Evolutionary conservation across 352 stramenopile genomes (phyloP).

Genomic region (Phytophthora macrochlamydospora): DNA sequence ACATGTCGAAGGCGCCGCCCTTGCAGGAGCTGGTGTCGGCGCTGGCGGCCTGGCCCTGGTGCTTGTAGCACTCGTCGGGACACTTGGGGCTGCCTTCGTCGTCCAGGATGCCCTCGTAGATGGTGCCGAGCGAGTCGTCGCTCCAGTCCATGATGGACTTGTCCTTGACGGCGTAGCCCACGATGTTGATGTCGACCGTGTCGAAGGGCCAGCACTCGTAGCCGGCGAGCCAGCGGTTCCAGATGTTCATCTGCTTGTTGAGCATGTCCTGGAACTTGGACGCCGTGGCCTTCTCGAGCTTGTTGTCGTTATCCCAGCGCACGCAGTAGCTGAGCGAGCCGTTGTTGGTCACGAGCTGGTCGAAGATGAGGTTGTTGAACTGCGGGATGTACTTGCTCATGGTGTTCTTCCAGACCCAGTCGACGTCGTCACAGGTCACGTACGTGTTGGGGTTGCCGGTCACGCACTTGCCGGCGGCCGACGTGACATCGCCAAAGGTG

Average conservation of each 20-base stretch:
- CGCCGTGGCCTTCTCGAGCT: background rate
- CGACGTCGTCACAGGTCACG: slow-evolving; percentile 11
- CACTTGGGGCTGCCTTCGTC: slow-evolving; percentile 8
- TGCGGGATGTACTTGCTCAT: slow-evolving; percentile 15
- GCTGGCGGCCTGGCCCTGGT: slow-evolving; percentile 21
- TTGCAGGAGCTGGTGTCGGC: slow-evolving; percentile 32
- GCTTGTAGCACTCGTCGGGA: slow-evolving; percentile 37
- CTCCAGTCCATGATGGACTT: slow-evolving; percentile 24
- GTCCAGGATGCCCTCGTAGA: slow-evolving; percentile 8
- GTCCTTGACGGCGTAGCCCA: background rate
- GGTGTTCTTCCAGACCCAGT: slow-evolving; percentile 15
- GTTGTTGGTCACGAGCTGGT: background rate
- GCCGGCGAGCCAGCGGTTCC: background rate
- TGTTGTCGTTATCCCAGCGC: background rate
- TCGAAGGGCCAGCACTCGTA: background rate
- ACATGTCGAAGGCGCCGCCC: slow-evolving; percentile 32
- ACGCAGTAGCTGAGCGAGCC: background rate
- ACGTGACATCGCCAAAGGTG: slow-evolving; percentile 13
- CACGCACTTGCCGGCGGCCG: slow-evolving; percentile 7
- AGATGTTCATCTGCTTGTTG: background rate
- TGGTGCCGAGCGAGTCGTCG: slow-evolving; percentile 26
- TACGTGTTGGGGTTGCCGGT: slow-evolving; percentile 7
- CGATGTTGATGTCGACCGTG: background rate
- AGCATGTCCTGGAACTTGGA: background rate
- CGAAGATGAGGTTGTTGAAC: slow-evolving; percentile 2